These are phyloP conservation scores for Cordyceps farinosa DNA, from an alignment of 2,329 filamentous ascomycete genomes.

Conservation along the genomic window DNA sequence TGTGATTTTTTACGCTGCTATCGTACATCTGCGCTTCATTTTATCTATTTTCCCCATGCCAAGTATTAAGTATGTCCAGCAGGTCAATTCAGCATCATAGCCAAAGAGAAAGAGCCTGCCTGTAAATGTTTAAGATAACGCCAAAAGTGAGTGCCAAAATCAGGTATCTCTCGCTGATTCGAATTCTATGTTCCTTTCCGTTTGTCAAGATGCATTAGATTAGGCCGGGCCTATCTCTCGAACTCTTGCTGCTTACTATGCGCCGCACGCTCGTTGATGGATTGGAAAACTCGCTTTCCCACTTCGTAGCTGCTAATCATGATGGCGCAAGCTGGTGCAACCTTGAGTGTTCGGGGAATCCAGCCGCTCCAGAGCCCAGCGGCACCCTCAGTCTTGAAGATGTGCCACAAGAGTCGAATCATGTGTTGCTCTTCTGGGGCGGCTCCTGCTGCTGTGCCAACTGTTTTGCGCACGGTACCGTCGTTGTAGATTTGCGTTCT, in stretches of 20 bases:
- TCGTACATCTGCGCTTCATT: slow-evolving; percentile 9
- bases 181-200: not conserved
- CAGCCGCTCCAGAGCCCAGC: slow-evolving; percentile 85
- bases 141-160: slow-evolving; percentile 7
- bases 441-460: slow-evolving; percentile 33
- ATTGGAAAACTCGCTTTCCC: slow-evolving; percentile 80
- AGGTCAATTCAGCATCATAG: not conserved
- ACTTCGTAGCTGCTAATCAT: slow-evolving; percentile 99
- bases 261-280: slow-evolving; percentile 58
- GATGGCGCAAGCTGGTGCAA: slow-evolving; percentile 93
- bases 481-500: slow-evolving; percentile 81
- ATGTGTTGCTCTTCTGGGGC: slow-evolving; percentile 75
- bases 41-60: not conserved
- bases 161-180: not conserved
- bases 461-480: slow-evolving; percentile 31
- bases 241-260: slow-evolving; percentile 14
- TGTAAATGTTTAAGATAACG: slow-evolving; percentile 11
- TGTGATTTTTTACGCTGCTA: not conserved
- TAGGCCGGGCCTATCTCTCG: not conserved
- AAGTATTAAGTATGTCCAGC: not conserved
- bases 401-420: slow-evolving; percentile 81
- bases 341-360: slow-evolving; percentile 87
- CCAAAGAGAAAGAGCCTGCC: slow-evolving; percentile 1
- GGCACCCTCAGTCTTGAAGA: slow-evolving; percentile 80
- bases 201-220: not conserved